phyloP scores from a whole-genome alignment of 805 yeast species.

The Yamadazyma ubonensis region DNA sequence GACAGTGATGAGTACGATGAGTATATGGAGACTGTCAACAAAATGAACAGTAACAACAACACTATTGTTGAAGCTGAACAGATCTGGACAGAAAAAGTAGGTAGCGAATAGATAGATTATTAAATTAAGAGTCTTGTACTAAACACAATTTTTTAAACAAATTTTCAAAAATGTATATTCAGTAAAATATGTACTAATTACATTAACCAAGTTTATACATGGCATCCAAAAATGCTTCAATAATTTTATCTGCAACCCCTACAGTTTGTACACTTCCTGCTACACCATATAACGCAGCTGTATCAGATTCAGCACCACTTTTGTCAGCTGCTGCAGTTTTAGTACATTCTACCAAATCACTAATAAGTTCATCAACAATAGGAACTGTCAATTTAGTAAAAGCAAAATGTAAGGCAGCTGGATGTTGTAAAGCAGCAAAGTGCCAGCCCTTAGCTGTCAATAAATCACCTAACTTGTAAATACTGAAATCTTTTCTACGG shows the following conservation, averaged over 20 bases:
- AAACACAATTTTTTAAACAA: too few species aligned
- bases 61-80: conserved; percentile 92
- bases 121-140: not conserved
- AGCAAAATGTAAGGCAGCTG: conserved; percentile 90
- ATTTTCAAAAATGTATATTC: too few species aligned
- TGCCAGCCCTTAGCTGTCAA: conserved; percentile 82
- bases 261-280: conserved; percentile 87
- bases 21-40: conserved; percentile 94
- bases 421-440: conserved; percentile 79
- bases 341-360: conserved; percentile 48
- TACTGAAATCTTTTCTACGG: conserved; percentile 43
- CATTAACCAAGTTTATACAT: conserved; percentile 53
- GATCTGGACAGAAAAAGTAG: conserved; percentile 49
- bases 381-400: conserved; percentile 69
- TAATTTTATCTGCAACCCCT: conserved; percentile 78
- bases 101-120: conserved; percentile 4
- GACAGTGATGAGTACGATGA: conserved; percentile 96
- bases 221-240: conserved; percentile 78
- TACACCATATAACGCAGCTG: conserved; percentile 91
- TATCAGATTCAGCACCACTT: conserved; percentile 46
- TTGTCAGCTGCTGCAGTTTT: conserved; percentile 24
- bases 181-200: too few species aligned
- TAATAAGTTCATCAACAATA: conserved; percentile 58
- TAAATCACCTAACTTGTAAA: conserved; percentile 77
- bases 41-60: conserved; percentile 89